These are phyloP conservation scores for Tricholoma sp. DNA, from an alignment of 768 basidiomycete genomes.

Conservation along the genomic window DNA sequence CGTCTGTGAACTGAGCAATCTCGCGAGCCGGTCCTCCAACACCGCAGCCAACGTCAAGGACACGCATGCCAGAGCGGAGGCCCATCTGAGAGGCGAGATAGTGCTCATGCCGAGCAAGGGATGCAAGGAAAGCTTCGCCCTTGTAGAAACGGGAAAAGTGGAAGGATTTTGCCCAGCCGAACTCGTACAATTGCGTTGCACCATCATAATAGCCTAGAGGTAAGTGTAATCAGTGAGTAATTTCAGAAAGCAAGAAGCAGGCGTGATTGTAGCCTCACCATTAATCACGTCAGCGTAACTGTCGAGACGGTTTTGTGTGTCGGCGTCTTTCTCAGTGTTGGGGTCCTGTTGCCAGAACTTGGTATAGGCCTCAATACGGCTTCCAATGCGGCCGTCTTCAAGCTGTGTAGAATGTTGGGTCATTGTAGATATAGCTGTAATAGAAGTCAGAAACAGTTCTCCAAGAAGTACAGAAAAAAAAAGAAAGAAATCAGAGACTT, in stretches of 20 bases:
- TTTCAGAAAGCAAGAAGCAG: not conserved
- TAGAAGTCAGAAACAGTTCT: slow-evolving; percentile 4
- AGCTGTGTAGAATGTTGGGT: slow-evolving; percentile 6
- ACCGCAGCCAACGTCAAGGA: slow-evolving; percentile 97
- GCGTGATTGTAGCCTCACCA: slow-evolving; percentile 40
- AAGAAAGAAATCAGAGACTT: slow-evolving; percentile 28
- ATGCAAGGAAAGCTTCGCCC: slow-evolving; percentile 72
- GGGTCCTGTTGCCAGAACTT: slow-evolving; percentile 90
- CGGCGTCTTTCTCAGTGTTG: slow-evolving; percentile 54
- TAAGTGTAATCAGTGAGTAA: slow-evolving; percentile 1
- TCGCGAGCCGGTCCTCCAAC: slow-evolving; percentile 96
- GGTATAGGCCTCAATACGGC: slow-evolving; percentile 81
- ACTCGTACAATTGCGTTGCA: slow-evolving; percentile 93
- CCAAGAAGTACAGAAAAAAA: not conserved
- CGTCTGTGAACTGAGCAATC: slow-evolving; percentile 89
- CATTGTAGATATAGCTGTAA: slow-evolving; percentile 7
- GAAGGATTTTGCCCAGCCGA: slow-evolving; percentile 88
- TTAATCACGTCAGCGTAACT: slow-evolving; percentile 94
- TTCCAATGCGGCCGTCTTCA: slow-evolving; percentile 56
- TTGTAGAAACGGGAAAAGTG: slow-evolving; percentile 97
- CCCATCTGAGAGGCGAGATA: slow-evolving; percentile 88
- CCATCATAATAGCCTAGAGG: slow-evolving; percentile 89
- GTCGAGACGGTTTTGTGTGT: slow-evolving; percentile 70
- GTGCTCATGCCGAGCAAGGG: slow-evolving; percentile 93
- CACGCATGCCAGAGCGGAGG: slow-evolving; percentile 86